A percentile compares a stretch with the other conserved stretches of the same genome.
These are phyloP conservation scores for Monosporascus sp. DNA, from an alignment of 2,329 filamentous ascomycete genomes.

Conservation along the genomic window DNA sequence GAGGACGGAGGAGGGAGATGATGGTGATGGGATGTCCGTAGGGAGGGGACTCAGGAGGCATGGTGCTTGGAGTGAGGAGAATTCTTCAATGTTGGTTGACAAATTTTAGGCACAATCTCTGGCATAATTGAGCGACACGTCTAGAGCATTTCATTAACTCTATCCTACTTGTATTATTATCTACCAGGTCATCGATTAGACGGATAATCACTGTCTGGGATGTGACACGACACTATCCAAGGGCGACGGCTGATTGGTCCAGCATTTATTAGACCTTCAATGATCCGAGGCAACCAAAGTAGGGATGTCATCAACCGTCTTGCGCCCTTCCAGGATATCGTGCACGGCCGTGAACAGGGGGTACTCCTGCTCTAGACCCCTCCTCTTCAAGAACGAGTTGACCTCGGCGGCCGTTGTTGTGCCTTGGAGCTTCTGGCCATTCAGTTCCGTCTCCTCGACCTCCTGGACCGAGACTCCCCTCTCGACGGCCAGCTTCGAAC, in stretches of 20 bases:
- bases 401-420: constrained; percentile 90
- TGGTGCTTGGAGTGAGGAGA: neutral
- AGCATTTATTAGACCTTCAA: neutral
- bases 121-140: neutral
- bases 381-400: constrained; percentile 76
- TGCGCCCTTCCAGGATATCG: constrained; percentile 70
- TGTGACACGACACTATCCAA: too few species aligned
- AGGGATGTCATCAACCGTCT: constrained; percentile 76
- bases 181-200: too few species aligned
- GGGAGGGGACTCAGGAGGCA: neutral
- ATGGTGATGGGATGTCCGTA: constrained; percentile 5
- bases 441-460: constrained; percentile 83
- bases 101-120: neutral
- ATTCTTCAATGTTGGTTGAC: neutral
- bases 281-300: constrained; percentile 44
- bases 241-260: too few species aligned
- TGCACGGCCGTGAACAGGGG: constrained; percentile 90
- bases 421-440: constrained; percentile 97
- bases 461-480: constrained; percentile 76
- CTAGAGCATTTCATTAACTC: too few species aligned
- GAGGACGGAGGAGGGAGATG: constrained; percentile 39
- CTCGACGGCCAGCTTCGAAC: constrained; percentile 82
- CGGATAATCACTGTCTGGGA: too few species aligned
- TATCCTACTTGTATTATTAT: too few species aligned
- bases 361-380: constrained; percentile 75